These are phyloP conservation scores for Phytophthora idaei DNA, from an alignment of 352 stramenopile genomes.

Conservation along the genomic window DNA sequence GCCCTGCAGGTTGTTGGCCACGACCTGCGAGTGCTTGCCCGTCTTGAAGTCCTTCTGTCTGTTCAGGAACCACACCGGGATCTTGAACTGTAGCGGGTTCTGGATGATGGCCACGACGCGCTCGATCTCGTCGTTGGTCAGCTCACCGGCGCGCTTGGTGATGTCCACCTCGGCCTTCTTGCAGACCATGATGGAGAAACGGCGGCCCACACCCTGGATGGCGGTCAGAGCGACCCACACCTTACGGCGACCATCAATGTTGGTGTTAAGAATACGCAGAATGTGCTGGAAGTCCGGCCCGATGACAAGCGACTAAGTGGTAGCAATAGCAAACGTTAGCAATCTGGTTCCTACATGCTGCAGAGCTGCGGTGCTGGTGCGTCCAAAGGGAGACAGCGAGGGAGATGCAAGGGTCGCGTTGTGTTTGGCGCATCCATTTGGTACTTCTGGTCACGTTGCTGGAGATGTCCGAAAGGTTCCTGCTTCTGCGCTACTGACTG, in stretches of 20 bases:
- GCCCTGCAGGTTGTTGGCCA: slow-evolving; percentile 98
- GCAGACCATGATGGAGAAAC: slow-evolving; percentile 95
- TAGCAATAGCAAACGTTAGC: slow-evolving; percentile 20
- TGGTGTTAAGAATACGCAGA: slow-evolving; percentile 99
- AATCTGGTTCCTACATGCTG: neutral
- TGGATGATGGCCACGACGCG: slow-evolving; percentile 99
- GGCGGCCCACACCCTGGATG: slow-evolving; percentile 87
- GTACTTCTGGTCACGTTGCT: neutral
- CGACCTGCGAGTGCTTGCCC: slow-evolving; percentile 98
- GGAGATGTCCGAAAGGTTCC: neutral
- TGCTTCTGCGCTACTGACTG: slow-evolving; percentile 17
- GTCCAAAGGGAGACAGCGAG: neutral
- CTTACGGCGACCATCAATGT: slow-evolving; percentile 99
- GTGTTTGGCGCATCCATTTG: neutral
- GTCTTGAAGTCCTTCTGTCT: slow-evolving; percentile 99
- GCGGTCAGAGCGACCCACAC: slow-evolving; percentile 85
- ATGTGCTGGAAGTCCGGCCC: slow-evolving; percentile 99
- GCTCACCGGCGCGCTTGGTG: slow-evolving; percentile 98
- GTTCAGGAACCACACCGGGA: slow-evolving; percentile 99
- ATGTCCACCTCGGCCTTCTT: slow-evolving; percentile 99
- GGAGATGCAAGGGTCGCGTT: slow-evolving; percentile 4
- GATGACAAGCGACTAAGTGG: slow-evolving; percentile 87
- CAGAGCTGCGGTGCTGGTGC: neutral
- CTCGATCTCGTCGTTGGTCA: slow-evolving; percentile 99
- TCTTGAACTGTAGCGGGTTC: slow-evolving; percentile 99